Conservation (phyloP, 768 basidiomycete species). For the Leccinum pellstonianum region DNA sequence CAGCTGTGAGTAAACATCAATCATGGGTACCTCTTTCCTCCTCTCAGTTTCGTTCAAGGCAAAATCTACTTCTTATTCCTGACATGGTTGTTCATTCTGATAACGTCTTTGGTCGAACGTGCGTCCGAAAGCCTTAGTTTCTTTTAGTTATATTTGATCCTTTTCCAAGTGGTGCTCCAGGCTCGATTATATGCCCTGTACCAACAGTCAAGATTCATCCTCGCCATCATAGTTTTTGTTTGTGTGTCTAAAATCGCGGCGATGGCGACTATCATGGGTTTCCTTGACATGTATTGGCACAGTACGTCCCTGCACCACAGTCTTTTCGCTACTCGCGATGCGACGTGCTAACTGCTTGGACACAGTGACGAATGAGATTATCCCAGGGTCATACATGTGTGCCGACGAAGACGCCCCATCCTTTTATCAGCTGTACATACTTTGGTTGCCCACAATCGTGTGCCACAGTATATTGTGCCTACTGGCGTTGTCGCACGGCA, state of each 20-base stretch:
- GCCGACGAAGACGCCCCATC: neutral
- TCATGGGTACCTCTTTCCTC: neutral
- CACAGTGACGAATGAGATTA: neutral
- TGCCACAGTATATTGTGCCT: slow-evolving; percentile 5
- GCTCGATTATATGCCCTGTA: neutral
- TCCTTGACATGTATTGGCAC: neutral
- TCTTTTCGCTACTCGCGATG: too few relatives aligned
- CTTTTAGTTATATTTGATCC: neutral
- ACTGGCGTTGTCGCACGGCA: slow-evolving; percentile 3
- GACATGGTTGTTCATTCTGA: slow-evolving; percentile 4
- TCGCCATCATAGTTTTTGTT: neutral
- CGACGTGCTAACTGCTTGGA: neutral
- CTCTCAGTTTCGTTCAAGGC: neutral
- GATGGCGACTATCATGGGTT: neutral
- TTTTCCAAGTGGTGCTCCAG: neutral
- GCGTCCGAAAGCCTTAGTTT: neutral
- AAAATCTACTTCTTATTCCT: slow-evolving; percentile 5
- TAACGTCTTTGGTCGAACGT: slow-evolving; percentile 7
- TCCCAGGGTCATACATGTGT: slow-evolving; percentile 6
- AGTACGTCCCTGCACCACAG: neutral
- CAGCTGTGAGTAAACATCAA: slow-evolving; percentile 5
- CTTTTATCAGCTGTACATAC: slow-evolving; percentile 3
- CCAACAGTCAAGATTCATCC: neutral
- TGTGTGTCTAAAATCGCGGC: neutral
- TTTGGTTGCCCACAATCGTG: slow-evolving; percentile 13